phyloP scores from a whole-genome alignment of 306 rosid genomes.

The Medicago truncatula region MtrunA17r5.0-ANR NC_053046.1:18568501-18569000 shows the following conservation, averaged over 20 bases:
- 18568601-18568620: too few relatives aligned
- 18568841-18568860: background rate
- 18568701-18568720: too few relatives aligned
- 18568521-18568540: constrained; percentile 18
- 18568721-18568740: too few relatives aligned
- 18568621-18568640: too few relatives aligned
- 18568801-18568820: background rate
- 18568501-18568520: constrained; percentile 64
- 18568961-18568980: constrained; percentile 68
- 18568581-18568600: background rate
- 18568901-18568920: constrained; percentile 5
- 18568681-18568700: too few relatives aligned
- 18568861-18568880: background rate
- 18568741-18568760: too few relatives aligned
- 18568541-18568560: background rate
- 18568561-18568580: background rate
- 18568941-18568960: constrained; percentile 40
- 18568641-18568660: too few relatives aligned
- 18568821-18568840: background rate
- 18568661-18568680: too few relatives aligned
- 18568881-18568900: constrained; percentile 13
- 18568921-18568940: constrained; percentile 25
- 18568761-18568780: too few relatives aligned
- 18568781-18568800: background rate
- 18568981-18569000: constrained; percentile 48